These are phyloP conservation scores for Bathelium albidoporum DNA, from an alignment of 495 filamentous ascomycete species.

Conservation along the genomic window DNA sequence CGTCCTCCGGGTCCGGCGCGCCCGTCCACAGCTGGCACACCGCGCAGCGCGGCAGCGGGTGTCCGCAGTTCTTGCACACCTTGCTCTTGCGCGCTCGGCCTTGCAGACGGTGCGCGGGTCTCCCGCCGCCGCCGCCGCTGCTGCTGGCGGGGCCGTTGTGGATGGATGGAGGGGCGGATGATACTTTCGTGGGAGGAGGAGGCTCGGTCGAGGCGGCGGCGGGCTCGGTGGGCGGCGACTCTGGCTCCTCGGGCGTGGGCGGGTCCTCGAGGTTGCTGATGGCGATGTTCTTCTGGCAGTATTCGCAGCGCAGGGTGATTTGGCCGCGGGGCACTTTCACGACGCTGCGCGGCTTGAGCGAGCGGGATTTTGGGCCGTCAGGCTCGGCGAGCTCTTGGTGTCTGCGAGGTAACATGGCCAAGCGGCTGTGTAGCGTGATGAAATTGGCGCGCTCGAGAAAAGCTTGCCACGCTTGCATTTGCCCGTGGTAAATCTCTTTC, in stretches of 20 bases:
- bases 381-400: constrained; percentile 20
- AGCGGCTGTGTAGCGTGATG: constrained; percentile 28
- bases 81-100: constrained; percentile 20
- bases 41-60: constrained; percentile 79
- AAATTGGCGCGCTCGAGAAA: constrained; percentile 55
- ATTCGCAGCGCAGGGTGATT: constrained; percentile 71
- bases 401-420: constrained; percentile 12
- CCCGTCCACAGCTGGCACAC: constrained; percentile 83
- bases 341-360: constrained; percentile 50
- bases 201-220: constrained; percentile 9
- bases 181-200: background rate
- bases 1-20: constrained; percentile 51
- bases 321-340: constrained; percentile 60
- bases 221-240: background rate
- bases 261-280: constrained; percentile 17
- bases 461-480: constrained; percentile 66
- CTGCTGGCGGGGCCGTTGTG: constrained; percentile 30
- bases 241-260: constrained; percentile 3
- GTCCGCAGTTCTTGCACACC: constrained; percentile 74
- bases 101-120: background rate
- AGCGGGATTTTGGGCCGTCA: constrained; percentile 16
- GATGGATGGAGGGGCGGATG: background rate
- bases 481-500: constrained; percentile 69
- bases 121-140: constrained; percentile 43
- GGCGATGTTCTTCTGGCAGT: constrained; percentile 53